Percentiles rank a stretch among this genome's conserved stretches.
phyloP scores from a whole-genome alignment of 148 eudicot genomes.

The Rhododendron vialii region DNA sequence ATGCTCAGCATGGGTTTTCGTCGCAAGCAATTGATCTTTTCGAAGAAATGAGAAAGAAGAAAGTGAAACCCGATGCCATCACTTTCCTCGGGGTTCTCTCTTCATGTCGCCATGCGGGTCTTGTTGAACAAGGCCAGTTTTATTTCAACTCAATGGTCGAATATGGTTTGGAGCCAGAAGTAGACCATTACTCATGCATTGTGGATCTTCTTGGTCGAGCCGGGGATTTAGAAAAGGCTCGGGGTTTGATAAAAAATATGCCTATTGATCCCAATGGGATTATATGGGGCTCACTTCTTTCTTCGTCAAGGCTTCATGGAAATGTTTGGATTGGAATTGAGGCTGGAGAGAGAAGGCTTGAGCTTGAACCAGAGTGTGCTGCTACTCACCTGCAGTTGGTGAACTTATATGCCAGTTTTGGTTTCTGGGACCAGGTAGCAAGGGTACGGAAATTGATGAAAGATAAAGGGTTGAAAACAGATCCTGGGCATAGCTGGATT shows the following conservation, averaged over 20 bases:
- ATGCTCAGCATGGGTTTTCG: background rate
- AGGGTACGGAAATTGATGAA: background rate
- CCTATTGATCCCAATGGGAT: background rate
- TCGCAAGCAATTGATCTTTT: background rate
- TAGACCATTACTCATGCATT: background rate
- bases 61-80: background rate
- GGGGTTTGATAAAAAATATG: background rate
- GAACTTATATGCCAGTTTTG: slow-evolving; percentile 2
- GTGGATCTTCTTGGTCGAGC: slow-evolving; percentile 4
- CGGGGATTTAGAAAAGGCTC: background rate
- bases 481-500: background rate
- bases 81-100: background rate
- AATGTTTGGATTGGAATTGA: background rate
- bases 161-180: background rate
- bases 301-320: background rate
- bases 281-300: background rate
- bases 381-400: background rate
- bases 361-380: background rate
- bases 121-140: background rate
- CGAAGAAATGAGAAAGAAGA: background rate
- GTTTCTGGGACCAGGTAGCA: background rate
- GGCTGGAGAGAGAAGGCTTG: background rate
- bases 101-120: background rate
- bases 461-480: background rate
- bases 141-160: background rate